phyloP scores from a whole-genome alignment of 2,329 filamentous ascomycete genomes.

The Trichoderma afroharzianum region DNA sequence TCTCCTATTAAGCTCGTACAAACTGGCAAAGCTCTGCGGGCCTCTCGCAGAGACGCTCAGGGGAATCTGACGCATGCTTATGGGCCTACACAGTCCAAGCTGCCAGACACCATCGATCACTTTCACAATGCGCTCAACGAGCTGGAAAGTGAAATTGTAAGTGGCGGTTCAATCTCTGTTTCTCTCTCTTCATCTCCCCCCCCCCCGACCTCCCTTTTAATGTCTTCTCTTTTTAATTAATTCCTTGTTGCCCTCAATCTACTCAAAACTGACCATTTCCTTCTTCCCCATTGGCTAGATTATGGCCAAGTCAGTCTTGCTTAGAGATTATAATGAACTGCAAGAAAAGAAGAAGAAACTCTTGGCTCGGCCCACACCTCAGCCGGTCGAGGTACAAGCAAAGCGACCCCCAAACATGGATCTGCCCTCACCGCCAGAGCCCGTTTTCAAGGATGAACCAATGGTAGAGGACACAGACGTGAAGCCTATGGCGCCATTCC shows the following conservation, averaged over 20 bases:
- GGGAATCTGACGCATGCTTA: conserved; percentile 34
- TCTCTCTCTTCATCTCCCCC: neutral
- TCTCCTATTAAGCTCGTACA: conserved; percentile 48
- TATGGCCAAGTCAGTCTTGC: conserved; percentile 51
- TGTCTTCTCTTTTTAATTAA: neutral
- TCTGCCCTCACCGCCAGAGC: conserved; percentile 33
- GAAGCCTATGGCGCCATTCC: conserved; percentile 51
- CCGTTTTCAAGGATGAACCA: conserved; percentile 29
- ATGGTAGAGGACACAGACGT: conserved; percentile 32
- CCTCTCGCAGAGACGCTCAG: conserved; percentile 44
- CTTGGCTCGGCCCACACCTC: conserved; percentile 20
- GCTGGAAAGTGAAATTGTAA: conserved; percentile 55
- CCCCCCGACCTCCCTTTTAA: neutral
- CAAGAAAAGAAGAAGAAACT: conserved; percentile 27
- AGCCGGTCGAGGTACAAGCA: conserved; percentile 34
- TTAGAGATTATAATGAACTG: conserved; percentile 49
- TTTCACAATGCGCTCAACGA: conserved; percentile 55
- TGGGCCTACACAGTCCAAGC: conserved; percentile 37
- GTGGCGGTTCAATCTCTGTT: conserved; percentile 18
- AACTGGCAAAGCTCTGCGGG: conserved; percentile 54
- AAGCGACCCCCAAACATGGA: conserved; percentile 37
- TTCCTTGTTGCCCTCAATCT: neutral
- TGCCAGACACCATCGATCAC: conserved; percentile 44
- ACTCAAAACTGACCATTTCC: neutral
- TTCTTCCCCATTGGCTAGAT: conserved; percentile 26